phyloP scores from a whole-genome alignment of 129 eudicot genomes.

The Flaveria sonorensis region DNA sequence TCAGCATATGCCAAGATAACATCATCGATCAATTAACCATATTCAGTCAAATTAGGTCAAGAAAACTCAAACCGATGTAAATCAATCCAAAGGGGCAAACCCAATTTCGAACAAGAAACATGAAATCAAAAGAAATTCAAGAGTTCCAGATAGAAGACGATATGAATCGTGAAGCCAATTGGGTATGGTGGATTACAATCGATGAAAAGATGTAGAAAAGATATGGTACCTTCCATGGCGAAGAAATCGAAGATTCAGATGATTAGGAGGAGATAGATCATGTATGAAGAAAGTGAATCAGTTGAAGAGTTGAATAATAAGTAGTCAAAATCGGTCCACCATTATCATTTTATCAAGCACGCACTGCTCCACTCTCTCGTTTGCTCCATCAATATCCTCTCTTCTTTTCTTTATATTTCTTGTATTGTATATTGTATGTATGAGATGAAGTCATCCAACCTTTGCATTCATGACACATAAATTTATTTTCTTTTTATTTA shows the following conservation, averaged over 20 bases:
- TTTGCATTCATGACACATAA: no score
- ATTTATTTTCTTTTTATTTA: no score
- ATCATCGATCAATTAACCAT: background rate
- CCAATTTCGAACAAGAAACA: background rate
- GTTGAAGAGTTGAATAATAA: background rate
- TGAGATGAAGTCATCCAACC: background rate
- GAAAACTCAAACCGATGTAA: background rate
- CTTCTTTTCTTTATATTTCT: no score
- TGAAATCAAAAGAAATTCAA: background rate
- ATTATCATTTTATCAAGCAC: conserved; percentile 20
- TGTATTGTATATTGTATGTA: no score
- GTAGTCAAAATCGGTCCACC: conserved; percentile 37
- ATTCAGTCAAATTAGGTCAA: conserved; percentile 28
- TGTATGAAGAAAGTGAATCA: conserved; percentile 10
- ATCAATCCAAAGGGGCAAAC: conserved; percentile 2
- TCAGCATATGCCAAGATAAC: background rate
- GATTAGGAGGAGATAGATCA: conserved; percentile 36
- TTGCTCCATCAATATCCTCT: conserved; percentile 20
- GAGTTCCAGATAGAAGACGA: no score
- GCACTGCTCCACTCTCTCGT: conserved; percentile 31
- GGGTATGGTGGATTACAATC: background rate
- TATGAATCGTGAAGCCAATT: no score
- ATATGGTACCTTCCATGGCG: conserved; percentile 38
- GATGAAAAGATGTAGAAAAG: no score
- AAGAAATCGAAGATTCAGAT: conserved; percentile 20